Conservation (phyloP, 805 yeast genomes). For the Yarrowia alimentaria region DNA sequence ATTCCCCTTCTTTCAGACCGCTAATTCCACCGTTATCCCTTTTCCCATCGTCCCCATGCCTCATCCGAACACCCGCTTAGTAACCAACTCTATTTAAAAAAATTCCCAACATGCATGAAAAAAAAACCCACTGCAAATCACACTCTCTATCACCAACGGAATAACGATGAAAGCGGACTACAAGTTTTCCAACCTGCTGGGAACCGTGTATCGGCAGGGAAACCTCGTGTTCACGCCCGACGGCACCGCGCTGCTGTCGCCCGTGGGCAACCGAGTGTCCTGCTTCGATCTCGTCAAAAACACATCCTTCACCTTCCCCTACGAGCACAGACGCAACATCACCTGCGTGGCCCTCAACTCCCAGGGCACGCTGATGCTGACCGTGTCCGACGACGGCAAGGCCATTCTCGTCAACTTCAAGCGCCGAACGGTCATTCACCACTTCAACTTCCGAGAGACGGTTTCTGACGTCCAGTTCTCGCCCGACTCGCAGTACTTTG, state of each 20-base stretch:
- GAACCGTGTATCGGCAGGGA: slow-evolving; percentile 95
- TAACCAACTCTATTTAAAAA: slow-evolving; percentile 1
- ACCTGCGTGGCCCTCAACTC: slow-evolving; percentile 75
- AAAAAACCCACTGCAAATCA: not conserved
- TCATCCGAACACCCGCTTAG: too few relatives aligned
- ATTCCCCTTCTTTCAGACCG: too few relatives aligned
- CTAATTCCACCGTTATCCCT: too few relatives aligned
- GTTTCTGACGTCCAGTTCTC: slow-evolving; percentile 78
- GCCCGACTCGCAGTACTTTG: slow-evolving; percentile 84
- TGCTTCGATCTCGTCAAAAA: slow-evolving; percentile 83
- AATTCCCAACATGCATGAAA: slow-evolving; percentile 6
- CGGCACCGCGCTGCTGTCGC: slow-evolving; percentile 79
- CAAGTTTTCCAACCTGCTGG: slow-evolving; percentile 80
- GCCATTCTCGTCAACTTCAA: slow-evolving; percentile 86
- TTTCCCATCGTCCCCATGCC: too few relatives aligned
- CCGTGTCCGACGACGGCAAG: slow-evolving; percentile 89
- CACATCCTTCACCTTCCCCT: slow-evolving; percentile 82
- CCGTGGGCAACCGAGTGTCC: slow-evolving; percentile 91
- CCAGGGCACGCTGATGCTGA: slow-evolving; percentile 73
- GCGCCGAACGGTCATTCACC: slow-evolving; percentile 82
- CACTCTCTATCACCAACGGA: not conserved
- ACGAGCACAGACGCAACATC: slow-evolving; percentile 87
- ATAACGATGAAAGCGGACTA: slow-evolving; percentile 25
- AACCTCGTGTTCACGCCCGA: slow-evolving; percentile 81
- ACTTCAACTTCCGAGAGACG: slow-evolving; percentile 83